Evolutionary conservation across 2,329 filamentous ascomycete genomes (phyloP).

Genomic region (Claviceps fusiformis): DNA sequence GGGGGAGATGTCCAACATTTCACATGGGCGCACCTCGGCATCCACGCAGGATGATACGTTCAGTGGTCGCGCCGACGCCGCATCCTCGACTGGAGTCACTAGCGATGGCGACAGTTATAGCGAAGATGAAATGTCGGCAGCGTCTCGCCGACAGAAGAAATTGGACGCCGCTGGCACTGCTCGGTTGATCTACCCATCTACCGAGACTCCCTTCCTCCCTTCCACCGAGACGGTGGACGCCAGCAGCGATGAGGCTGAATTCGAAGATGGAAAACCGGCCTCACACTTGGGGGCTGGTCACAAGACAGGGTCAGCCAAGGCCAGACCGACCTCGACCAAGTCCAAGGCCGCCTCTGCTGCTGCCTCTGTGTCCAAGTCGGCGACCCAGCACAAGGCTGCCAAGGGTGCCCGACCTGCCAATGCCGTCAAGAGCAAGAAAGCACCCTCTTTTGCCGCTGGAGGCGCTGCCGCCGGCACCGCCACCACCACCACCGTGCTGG

Average conservation of each 20-base stretch:
- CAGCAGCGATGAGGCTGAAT: conserved; percentile 22
- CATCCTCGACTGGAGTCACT: conserved; percentile 74
- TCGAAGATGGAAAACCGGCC: conserved; percentile 13
- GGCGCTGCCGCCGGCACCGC: background rate
- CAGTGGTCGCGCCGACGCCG: conserved; percentile 73
- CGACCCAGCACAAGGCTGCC: conserved; percentile 23
- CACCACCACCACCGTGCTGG: conserved; percentile 22
- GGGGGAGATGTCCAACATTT: conserved; percentile 86
- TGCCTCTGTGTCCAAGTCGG: conserved; percentile 18
- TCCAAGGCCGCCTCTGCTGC: conserved; percentile 21
- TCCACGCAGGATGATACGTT: conserved; percentile 90
- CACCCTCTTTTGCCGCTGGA: conserved; percentile 16
- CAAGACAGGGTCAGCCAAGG: conserved; percentile 27
- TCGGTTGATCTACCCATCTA: conserved; percentile 36
- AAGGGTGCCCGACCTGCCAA: conserved; percentile 28
- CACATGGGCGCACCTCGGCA: conserved; percentile 81
- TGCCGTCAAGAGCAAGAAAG: conserved; percentile 38
- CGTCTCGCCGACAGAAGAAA: conserved; percentile 44
- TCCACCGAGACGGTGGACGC: conserved; percentile 33
- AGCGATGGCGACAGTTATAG: conserved; percentile 62
- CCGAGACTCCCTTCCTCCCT: conserved; percentile 38
- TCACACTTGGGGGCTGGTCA: conserved; percentile 20
- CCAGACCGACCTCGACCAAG: conserved; percentile 25
- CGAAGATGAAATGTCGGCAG: conserved; percentile 46
- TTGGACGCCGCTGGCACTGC: conserved; percentile 28